Base-by-base conservation (phyloP, 352 stramenopile genomes). In the Pythium inflatum region DNA sequence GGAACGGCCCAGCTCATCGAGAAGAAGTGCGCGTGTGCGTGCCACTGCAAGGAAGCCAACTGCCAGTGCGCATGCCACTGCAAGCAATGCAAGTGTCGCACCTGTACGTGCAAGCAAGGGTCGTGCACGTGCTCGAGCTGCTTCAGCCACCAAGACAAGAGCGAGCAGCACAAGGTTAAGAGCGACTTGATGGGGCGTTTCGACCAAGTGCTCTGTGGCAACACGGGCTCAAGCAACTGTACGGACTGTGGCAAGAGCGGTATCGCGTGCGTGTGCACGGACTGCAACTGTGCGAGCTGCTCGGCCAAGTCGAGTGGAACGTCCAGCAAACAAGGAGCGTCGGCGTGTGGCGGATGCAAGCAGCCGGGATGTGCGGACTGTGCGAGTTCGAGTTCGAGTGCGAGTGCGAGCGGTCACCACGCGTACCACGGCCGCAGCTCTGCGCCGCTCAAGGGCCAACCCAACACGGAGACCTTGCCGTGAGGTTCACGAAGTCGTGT, bases 21-120 rank as follows among this genome's bases (percentile, higher is more conserved):
- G 11, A 62, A 59, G 5, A 81, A 79, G 70, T 76, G 73, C 20
- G 28, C 57, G 3, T 80, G 72, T 34, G 53, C 50, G 8, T 78
- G 70, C 70, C 70, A 87, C 65, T 81, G 75, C 58, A 66, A 73
- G 56, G 51, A 74, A 20, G 46, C 70, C 9, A 43, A 55, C 16
- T 84, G 77, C 25, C 25, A 24, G 49, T 84, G 77, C 31, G 64
- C 66, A 13, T 85, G 78, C 62, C 72, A 81, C 67, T 85, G 78
- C 38, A 62, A 57, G 51, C 61, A 71, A 38, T 71, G 68, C 56
- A 75, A 75, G 56, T 75, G 68, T 56, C 54, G 24, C 25, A 43
- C 48, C 33, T 72, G 65, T 49, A 62, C 41, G 28, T 65, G 60
- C 28, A 28, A 66, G 31, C n/a, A 36, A 20, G 38, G 72, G 24